phyloP scores from a whole-genome alignment of 768 basidiomycete species.

The Agaricus subrufescens region DNA sequence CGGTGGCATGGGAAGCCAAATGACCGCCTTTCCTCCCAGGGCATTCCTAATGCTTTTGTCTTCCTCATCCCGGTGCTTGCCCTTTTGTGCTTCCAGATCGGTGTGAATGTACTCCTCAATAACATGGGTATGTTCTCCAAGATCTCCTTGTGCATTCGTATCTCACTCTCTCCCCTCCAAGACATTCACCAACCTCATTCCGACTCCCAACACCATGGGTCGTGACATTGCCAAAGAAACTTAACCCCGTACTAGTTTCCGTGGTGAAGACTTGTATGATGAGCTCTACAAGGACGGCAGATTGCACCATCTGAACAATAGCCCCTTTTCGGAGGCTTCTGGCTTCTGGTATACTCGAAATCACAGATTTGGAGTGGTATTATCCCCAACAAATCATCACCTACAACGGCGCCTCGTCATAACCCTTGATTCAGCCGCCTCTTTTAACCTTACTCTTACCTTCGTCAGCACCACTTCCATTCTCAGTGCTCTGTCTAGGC shows the following conservation, averaged over 20 bases:
- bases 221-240: conserved; percentile 57
- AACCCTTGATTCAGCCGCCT: conserved; percentile 49
- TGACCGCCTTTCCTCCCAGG: conserved; percentile 38
- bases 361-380: conserved; percentile 74
- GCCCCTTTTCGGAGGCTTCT: conserved; percentile 67
- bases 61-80: conserved; percentile 35
- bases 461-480: conserved; percentile 17
- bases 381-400: conserved; percentile 66
- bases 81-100: no score
- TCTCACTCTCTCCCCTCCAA: conserved; percentile 21
- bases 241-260: conserved; percentile 61
- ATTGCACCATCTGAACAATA: conserved; percentile 60
- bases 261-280: conserved; percentile 67
- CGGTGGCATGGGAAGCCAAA: conserved; percentile 18
- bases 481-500: background rate
- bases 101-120: conserved; percentile 63
- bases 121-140: conserved; percentile 28
- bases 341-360: conserved; percentile 70
- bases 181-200: conserved; percentile 58
- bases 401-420: conserved; percentile 62
- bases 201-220: conserved; percentile 66
- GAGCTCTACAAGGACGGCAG: conserved; percentile 69
- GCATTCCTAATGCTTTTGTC: conserved; percentile 63
- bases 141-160: background rate
- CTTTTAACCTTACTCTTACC: conserved; percentile 25